Base-by-base conservation (phyloP, 345 rosid genomes). In the Syzygium aqueum region DNA sequence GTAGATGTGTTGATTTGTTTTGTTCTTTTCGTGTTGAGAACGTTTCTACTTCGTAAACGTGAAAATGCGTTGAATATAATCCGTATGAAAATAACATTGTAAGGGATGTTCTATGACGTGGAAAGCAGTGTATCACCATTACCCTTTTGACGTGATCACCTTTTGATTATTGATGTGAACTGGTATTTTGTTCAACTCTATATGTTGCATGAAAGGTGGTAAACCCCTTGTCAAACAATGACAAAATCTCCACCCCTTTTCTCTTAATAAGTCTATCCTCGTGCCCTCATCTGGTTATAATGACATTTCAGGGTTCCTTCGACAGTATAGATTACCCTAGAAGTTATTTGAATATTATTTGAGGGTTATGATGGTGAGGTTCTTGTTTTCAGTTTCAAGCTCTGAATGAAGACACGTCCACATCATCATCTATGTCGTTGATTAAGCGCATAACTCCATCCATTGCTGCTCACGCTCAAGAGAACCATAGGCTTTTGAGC, bases 401-500 rank as follows among this genome's bases (percentile, higher is more conserved):
- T 77, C 22, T 28, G 8, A 54, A 84, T 53, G 59, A 50, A 53
- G 49, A 19, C 59, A 84, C 27, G 6, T 84, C 27, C 14, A 84
- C 54, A 28, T 54, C 59, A 54, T 51, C 56, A 28, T 30, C 54
- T n/a, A 54, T 28, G 85, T 17, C 8, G 14, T 33, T 73, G 80
- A 73, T 95, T 88, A 90, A 90, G 65, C 95, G 96, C 86, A 3
- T 94, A 61, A 87, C 86, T 52, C 97, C 95, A 7, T 91, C 86
- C 87, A 87, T 93, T 84, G 87, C 91, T 17, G 87, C 92, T 91
- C 95, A 95, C 53, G 91, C 94, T 59, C 93, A 93, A 53, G 92
- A 92, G 84, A 97, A 95, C 87, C 93, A 91, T 87, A 87, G 94
- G 87, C 90, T 95, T 87, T 93, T 97, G 51, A 89, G 91, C 84